phyloP scores from a whole-genome alignment of 1,284 basidiomycete genomes.

The Sparassis latifolia region DNA sequence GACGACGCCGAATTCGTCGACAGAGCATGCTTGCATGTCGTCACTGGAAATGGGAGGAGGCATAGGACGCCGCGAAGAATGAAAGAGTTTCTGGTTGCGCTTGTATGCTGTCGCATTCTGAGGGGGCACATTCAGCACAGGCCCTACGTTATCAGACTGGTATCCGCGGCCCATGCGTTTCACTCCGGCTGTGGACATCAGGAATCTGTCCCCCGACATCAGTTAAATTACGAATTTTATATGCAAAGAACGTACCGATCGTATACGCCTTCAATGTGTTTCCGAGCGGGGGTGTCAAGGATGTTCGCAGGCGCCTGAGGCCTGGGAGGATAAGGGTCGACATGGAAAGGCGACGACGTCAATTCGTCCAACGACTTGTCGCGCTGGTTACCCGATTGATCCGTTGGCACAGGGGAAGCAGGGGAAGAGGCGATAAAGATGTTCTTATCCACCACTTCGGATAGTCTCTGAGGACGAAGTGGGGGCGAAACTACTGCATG shows the following conservation, averaged over 20 bases:
- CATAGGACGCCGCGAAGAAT: conserved; percentile 46
- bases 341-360: conserved; percentile 49
- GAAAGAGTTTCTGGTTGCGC: conserved; percentile 45
- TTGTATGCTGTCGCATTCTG: conserved; percentile 21
- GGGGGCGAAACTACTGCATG: conserved; percentile 14
- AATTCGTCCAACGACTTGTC: conserved; percentile 35
- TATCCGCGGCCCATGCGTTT: conserved; percentile 71
- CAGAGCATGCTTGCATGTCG: conserved; percentile 31
- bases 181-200: conserved; percentile 71
- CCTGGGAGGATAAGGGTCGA: conserved; percentile 56
- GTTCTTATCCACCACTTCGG: conserved; percentile 56
- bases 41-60: conserved; percentile 63
- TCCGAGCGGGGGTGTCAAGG: conserved; percentile 46
- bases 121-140: conserved; percentile 21
- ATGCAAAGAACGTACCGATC: conserved; percentile 36
- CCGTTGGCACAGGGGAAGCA: not conserved
- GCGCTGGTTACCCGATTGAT: conserved; percentile 5
- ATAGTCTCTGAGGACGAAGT: conserved; percentile 46
- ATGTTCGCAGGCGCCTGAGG: conserved; percentile 22
- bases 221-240: not conserved
- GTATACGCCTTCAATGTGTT: conserved; percentile 61
- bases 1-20: conserved; percentile 27
- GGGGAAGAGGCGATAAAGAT: conserved; percentile 46
- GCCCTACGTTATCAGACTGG: conserved; percentile 53
- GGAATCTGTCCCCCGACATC: conserved; percentile 30